Evolutionary conservation across 371 early-diverging fungal species (phyloP).

Genomic region (Saksenaea oblongispora): DNA sequence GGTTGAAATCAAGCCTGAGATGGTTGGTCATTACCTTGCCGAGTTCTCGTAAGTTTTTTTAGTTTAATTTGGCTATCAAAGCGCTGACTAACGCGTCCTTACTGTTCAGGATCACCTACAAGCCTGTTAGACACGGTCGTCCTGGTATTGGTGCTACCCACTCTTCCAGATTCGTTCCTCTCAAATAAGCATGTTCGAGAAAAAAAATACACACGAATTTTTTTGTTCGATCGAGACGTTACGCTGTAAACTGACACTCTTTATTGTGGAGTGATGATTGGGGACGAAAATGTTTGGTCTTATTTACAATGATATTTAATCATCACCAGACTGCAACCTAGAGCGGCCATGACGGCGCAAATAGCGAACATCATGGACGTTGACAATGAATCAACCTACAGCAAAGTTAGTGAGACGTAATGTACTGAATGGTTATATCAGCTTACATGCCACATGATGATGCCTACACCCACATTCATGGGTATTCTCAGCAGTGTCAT

Average conservation of each 20-base stretch:
- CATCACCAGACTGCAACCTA: slow-evolving; percentile 9
- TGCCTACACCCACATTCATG: slow-evolving; percentile 76
- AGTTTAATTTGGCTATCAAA: slow-evolving; percentile 1
- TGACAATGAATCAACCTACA: slow-evolving; percentile 31
- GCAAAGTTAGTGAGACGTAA: background rate
- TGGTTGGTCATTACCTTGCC: slow-evolving; percentile 96
- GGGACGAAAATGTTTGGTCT: background rate
- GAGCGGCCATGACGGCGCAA: slow-evolving; percentile 37
- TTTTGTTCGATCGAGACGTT: background rate
- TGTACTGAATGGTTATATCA: background rate
- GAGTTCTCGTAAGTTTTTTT: slow-evolving; percentile 61
- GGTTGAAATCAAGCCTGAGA: slow-evolving; percentile 98
- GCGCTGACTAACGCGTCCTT: background rate
- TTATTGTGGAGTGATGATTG: background rate
- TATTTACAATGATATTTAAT: background rate
- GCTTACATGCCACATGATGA: slow-evolving; percentile 63
- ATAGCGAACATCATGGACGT: slow-evolving; percentile 44
- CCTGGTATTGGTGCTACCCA: slow-evolving; percentile 98
- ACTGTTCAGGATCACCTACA: slow-evolving; percentile 78
- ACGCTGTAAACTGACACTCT: background rate
- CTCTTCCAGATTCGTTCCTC: slow-evolving; percentile 84
- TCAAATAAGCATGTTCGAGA: slow-evolving; percentile 49
- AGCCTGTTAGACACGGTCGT: slow-evolving; percentile 97
- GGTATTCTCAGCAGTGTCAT: slow-evolving; percentile 80
- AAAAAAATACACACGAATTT: background rate